A percentile compares a stretch with the other conserved stretches of the same genome.
Evolutionary conservation across 2,329 filamentous ascomycete genomes (phyloP).

Genomic region (Alternaria burnsii): DNA sequence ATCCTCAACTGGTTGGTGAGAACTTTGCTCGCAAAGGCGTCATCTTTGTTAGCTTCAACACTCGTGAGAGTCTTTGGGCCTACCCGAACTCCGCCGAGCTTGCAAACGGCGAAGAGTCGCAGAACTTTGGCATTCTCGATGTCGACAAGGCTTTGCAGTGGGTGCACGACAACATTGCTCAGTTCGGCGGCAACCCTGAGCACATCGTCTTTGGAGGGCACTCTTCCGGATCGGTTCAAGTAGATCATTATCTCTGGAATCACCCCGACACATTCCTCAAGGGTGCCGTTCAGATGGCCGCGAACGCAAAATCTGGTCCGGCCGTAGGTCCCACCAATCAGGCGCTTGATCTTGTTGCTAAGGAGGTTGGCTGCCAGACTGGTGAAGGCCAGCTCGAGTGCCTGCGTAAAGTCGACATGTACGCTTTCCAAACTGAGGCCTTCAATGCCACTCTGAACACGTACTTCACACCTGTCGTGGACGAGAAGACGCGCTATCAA

Average conservation of each 20-base stretch:
- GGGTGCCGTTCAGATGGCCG: conserved; percentile 36
- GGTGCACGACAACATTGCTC: conserved; percentile 47
- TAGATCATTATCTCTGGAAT: conserved; percentile 39
- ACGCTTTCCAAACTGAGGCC: conserved; percentile 34
- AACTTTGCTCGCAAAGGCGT: conserved; percentile 42
- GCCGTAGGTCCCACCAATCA: conserved; percentile 30
- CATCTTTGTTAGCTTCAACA: conserved; percentile 39
- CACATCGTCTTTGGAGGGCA: conserved; percentile 56
- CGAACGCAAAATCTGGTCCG: conserved; percentile 37
- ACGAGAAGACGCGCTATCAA: conserved; percentile 33
- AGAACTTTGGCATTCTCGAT: conserved; percentile 50
- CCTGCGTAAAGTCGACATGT: conserved; percentile 32
- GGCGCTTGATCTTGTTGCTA: conserved; percentile 35
- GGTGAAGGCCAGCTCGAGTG: conserved; percentile 32
- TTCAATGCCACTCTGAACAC: conserved; percentile 38
- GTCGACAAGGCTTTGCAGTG: conserved; percentile 50
- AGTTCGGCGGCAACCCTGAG: conserved; percentile 54
- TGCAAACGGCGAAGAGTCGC: conserved; percentile 19
- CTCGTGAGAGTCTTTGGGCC: conserved; percentile 49
- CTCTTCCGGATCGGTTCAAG: conserved; percentile 37
- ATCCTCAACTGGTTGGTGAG: conserved; percentile 54
- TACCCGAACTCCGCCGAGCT: conserved; percentile 54
- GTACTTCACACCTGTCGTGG: conserved; percentile 33
- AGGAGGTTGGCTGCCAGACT: conserved; percentile 32
- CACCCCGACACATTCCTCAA: conserved; percentile 31